A percentile compares a stretch with the other conserved stretches of the same genome.
phyloP scores from a whole-genome alignment of 1,284 basidiomycete genomes.

The Ceratobasidium sp. region DNA sequence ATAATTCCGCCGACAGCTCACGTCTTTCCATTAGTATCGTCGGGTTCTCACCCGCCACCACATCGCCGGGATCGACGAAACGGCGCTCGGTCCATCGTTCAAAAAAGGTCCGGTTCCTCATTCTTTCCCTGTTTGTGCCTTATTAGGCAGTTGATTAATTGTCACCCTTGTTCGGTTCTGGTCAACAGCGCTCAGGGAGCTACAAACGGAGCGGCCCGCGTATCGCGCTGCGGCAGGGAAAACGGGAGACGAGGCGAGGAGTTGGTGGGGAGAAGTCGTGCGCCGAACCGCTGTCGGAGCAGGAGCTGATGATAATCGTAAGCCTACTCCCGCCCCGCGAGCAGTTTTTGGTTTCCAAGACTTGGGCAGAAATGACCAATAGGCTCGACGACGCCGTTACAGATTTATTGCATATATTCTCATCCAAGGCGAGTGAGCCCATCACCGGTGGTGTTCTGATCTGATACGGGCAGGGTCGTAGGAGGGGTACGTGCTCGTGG shows the following conservation, averaged over 20 bases:
- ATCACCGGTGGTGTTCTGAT: not conserved
- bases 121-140: conserved; percentile 3
- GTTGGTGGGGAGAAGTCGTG: conserved; percentile 81
- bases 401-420: conserved; percentile 52
- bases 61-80: conserved; percentile 10
- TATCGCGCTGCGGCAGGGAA: conserved; percentile 53
- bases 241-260: conserved; percentile 57
- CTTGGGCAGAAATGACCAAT: conserved; percentile 7
- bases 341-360: conserved; percentile 44
- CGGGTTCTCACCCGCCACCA: conserved; percentile 15
- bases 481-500: conserved; percentile 74
- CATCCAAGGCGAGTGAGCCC: conserved; percentile 16
- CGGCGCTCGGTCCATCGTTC: conserved; percentile 32
- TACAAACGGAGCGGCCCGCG: conserved; percentile 68
- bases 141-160: not conserved
- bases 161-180: conserved; percentile 5
- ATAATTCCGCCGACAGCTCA: not conserved
- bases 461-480: not conserved
- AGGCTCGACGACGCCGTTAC: conserved; percentile 57
- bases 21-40: conserved; percentile 17
- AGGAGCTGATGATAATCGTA: conserved; percentile 68
- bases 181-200: conserved; percentile 66
- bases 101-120: conserved; percentile 26
- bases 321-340: conserved; percentile 49
- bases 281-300: conserved; percentile 74